A percentile compares a stretch with the other conserved stretches of the same genome.
phyloP scores from a whole-genome alignment of 768 basidiomycete species.

The Tricholoma hemisulphureum region DNA sequence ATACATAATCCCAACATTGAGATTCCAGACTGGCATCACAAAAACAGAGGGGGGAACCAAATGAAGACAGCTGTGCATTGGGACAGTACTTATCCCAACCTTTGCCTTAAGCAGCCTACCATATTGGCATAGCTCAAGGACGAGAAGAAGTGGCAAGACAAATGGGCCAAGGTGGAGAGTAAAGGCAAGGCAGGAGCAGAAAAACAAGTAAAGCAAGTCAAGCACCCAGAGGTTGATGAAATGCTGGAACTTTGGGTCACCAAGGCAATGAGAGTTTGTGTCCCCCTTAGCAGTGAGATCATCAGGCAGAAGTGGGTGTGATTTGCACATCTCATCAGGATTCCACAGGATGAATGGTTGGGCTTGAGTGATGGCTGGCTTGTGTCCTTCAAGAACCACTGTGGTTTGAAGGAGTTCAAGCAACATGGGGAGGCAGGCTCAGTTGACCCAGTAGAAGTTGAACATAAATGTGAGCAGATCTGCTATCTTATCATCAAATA shows the following conservation, averaged over 20 bases:
- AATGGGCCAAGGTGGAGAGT: slow-evolving; percentile 8
- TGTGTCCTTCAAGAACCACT: slow-evolving; percentile 20
- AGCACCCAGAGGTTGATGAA: slow-evolving; percentile 5
- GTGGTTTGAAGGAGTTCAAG: slow-evolving; percentile 19
- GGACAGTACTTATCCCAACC: too few relatives aligned
- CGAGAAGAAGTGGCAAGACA: slow-evolving; percentile 20
- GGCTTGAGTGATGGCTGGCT: slow-evolving; percentile 37
- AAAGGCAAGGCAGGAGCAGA: neutral
- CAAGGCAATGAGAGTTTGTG: slow-evolving; percentile 25
- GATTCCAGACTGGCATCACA: slow-evolving; percentile 23
- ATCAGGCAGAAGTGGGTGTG: slow-evolving; percentile 31
- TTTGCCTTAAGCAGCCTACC: slow-evolving; percentile 24
- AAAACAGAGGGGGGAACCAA: slow-evolving; percentile 21
- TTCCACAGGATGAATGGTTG: slow-evolving; percentile 32
- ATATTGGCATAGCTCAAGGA: slow-evolving; percentile 28
- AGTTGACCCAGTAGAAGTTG: too few relatives aligned
- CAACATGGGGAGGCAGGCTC: slow-evolving; percentile 37
- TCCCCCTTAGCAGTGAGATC: slow-evolving; percentile 34
- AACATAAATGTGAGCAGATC: slow-evolving; percentile 22
- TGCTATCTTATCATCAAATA: slow-evolving; percentile 24
- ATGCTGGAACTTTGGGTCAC: slow-evolving; percentile 9
- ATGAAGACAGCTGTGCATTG: slow-evolving; percentile 22
- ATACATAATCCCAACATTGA: too few relatives aligned
- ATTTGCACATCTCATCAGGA: slow-evolving; percentile 31
- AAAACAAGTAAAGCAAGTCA: slow-evolving; percentile 5